Conservation (phyloP, 495 filamentous ascomycete genomes). For the Lasiosphaeria ovina region DNA sequence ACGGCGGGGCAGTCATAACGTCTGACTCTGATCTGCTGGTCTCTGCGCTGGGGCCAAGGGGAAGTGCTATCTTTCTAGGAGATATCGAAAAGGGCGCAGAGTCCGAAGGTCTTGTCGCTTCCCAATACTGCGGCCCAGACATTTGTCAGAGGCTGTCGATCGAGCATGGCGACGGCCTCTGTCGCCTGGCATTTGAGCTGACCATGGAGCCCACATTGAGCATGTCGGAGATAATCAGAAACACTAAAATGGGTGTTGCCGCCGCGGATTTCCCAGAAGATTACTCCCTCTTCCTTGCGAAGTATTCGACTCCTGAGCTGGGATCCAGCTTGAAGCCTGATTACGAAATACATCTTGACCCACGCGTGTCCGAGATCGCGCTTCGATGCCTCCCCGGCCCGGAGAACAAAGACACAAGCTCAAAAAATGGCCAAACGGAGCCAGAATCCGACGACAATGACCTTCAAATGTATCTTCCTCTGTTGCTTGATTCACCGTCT, state of each 20-base stretch:
- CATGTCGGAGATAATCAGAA: constrained; percentile 30
- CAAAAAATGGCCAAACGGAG: neutral
- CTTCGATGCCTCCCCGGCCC: constrained; percentile 30
- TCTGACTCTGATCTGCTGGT: constrained; percentile 75
- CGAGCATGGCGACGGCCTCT: constrained; percentile 24
- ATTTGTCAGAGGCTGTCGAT: constrained; percentile 41
- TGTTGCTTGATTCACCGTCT: constrained; percentile 56
- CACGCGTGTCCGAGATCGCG: constrained; percentile 49
- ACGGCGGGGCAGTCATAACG: constrained; percentile 58
- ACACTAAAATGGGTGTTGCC: constrained; percentile 22
- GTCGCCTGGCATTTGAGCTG: constrained; percentile 41
- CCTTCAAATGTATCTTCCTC: constrained; percentile 55
- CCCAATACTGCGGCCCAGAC: constrained; percentile 33
- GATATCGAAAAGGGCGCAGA: constrained; percentile 39
- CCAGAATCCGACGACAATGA: constrained; percentile 9
- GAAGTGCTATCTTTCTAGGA: constrained; percentile 58
- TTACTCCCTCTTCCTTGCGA: constrained; percentile 44
- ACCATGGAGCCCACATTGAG: constrained; percentile 30
- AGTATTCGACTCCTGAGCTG: constrained; percentile 38
- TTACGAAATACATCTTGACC: constrained; percentile 35
- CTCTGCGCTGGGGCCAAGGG: constrained; percentile 57
- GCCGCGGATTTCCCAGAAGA: constrained; percentile 13
- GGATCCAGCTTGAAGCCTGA: neutral
- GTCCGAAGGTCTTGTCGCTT: constrained; percentile 29
- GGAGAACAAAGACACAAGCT: neutral